Evolutionary conservation across 148 eudicot species (phyloP).

Genomic region (Chenopodium suecicum): DNA sequence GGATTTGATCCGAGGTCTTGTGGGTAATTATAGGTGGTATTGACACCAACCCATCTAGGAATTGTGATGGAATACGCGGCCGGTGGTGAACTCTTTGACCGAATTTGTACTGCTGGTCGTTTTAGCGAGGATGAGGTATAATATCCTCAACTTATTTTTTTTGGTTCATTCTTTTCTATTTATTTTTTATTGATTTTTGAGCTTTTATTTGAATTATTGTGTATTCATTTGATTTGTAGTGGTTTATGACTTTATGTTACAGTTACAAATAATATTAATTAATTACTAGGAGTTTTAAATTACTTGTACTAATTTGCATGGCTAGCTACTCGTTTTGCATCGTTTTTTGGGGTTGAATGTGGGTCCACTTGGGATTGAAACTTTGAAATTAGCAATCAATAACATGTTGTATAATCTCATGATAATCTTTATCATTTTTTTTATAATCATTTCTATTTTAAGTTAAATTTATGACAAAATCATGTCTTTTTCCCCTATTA

Average conservation of each 20-base stretch:
- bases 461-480: background rate
- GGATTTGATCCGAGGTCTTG: background rate
- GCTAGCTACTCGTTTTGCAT: background rate
- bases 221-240: background rate
- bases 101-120: conserved; percentile 65
- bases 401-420: conserved; percentile 4
- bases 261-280: background rate
- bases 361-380: background rate
- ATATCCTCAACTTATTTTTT: background rate
- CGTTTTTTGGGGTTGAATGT: conserved; percentile 1
- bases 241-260: background rate
- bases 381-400: background rate
- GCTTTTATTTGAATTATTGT: background rate
- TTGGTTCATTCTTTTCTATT: background rate
- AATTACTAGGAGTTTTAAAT: background rate
- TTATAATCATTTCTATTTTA: background rate
- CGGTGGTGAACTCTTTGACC: conserved; percentile 75
- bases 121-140: conserved; percentile 70
- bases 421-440: too few relatives aligned
- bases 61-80: conserved; percentile 86
- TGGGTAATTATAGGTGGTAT: conserved; percentile 42
- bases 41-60: conserved; percentile 75
- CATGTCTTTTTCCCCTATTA: background rate
- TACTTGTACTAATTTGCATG: background rate
- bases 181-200: background rate